Percentiles rank a stretch among this genome's conserved stretches.
Conservation (phyloP, 2,329 filamentous ascomycete genomes). For the Ophiostoma perfectum region DNA sequence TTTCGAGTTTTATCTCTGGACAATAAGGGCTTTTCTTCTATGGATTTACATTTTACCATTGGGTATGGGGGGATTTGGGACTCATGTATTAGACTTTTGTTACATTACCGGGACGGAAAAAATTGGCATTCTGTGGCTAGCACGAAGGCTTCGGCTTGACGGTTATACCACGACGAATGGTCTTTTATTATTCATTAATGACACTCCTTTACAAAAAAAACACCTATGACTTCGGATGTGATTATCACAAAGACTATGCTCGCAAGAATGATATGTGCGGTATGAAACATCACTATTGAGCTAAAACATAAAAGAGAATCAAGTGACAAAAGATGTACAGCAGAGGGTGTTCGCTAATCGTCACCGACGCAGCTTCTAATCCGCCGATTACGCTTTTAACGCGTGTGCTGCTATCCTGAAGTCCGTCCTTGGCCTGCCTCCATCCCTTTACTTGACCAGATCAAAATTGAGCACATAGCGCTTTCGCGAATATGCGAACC, state of each 20-base stretch:
- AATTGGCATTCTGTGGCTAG: neutral
- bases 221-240: neutral
- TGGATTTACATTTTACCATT: neutral
- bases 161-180: neutral
- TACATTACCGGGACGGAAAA: neutral
- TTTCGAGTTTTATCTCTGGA: neutral
- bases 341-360: too few relatives aligned
- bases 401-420: too few relatives aligned
- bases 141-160: neutral
- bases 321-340: too few relatives aligned
- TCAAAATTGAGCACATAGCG: neutral
- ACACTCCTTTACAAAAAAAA: neutral
- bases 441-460: neutral
- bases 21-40: neutral
- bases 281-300: too few relatives aligned
- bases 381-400: too few relatives aligned
- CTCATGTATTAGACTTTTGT: neutral
- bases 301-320: too few relatives aligned
- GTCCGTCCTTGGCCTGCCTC: too few relatives aligned
- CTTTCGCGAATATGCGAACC: conserved; percentile 10
- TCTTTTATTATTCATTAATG: neutral
- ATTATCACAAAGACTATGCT: too few relatives aligned
- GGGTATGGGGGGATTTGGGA: neutral
- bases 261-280: too few relatives aligned
- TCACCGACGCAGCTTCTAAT: too few relatives aligned